Percentiles rank a stretch among this genome's conserved stretches.
These are phyloP conservation scores for Orbilia brochopaga DNA, from an alignment of 2,329 filamentous ascomycete genomes.

Conservation along the genomic window DNA sequence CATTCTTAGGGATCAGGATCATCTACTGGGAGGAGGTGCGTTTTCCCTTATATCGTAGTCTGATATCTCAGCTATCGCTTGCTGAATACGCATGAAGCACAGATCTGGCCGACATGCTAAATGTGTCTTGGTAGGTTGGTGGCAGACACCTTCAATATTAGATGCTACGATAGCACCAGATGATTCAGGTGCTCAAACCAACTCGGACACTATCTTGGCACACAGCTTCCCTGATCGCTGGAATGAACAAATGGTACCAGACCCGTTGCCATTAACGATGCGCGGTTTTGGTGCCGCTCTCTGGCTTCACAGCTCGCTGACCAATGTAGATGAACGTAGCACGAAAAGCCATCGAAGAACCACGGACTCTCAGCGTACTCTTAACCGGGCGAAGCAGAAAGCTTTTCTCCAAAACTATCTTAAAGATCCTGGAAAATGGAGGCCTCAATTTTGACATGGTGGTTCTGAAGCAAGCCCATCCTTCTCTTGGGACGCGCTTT, in stretches of 20 bases:
- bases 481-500: conserved; percentile 63
- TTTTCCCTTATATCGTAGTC: neutral
- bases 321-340: conserved; percentile 22
- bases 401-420: conserved; percentile 35
- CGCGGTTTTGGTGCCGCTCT: neutral
- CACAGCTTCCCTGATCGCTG: conserved; percentile 18
- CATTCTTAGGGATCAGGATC: conserved; percentile 37
- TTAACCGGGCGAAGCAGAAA: conserved; percentile 38
- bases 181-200: neutral
- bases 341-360: conserved; percentile 9
- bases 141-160: conserved; percentile 47
- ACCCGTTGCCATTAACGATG: neutral
- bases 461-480: conserved; percentile 36
- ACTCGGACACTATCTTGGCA: neutral
- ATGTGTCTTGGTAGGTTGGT: conserved; percentile 25
- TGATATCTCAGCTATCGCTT: neutral
- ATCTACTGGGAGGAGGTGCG: conserved; percentile 39
- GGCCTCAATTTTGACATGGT: conserved; percentile 39
- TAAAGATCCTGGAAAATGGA: conserved; percentile 15
- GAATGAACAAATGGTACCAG: conserved; percentile 37
- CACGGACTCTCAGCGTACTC: conserved; percentile 26
- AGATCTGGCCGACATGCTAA: neutral
- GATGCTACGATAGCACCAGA: conserved; percentile 28
- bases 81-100: neutral
- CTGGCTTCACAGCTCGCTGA: neutral